Evolutionary conservation across 106 monocot species (phyloP), one percentile per base, ranked within the genome.

Genomic region (Chionographis japonica): DNA sequence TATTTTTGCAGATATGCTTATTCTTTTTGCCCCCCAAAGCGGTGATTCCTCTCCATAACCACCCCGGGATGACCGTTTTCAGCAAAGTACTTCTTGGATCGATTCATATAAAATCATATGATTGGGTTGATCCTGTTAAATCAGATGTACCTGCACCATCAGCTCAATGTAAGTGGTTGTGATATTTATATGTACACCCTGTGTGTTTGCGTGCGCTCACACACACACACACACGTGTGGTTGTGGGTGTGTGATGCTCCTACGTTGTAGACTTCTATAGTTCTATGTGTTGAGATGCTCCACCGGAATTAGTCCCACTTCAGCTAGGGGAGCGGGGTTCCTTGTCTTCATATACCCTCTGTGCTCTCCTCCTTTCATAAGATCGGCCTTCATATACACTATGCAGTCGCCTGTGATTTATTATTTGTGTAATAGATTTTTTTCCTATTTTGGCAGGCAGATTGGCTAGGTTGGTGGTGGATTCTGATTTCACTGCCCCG

Each of bases 1-100:
- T 51, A 54, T 68, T 52, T 60, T 36, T 54, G 60, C 85, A 93
- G 93, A 84, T 93, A 37, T 81, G 88, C 13, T 72, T 93, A 37
- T 84, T 93, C 77, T 84, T 81, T 62, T 67, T 93, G 54, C 88
- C 83, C 4, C 81, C 93, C 42, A 67, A 68, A 12, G 86, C 78
- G n/a, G 86, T 93, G 12, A 93, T 93, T 55, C 93, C 93, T n/a
- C 89, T 93, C 8, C 93, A 93, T 52, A 89, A 93, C 69, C 93
- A 93, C 54, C 89, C 93, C 0, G 89, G 86, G 4, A 93, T 93
- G 93, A 92, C 88, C 16, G 92, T 92, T 36, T 89, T 88, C 79
- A 77, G 83, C 84, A 93, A 93, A 62, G 62, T 93, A 0, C 84
- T 93, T 1, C 53, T 86, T n/a, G 93, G 93, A 19, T 83, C 86